Conservation (phyloP, 345 rosid genomes). For the Eucalyptus coolabah region DNA sequence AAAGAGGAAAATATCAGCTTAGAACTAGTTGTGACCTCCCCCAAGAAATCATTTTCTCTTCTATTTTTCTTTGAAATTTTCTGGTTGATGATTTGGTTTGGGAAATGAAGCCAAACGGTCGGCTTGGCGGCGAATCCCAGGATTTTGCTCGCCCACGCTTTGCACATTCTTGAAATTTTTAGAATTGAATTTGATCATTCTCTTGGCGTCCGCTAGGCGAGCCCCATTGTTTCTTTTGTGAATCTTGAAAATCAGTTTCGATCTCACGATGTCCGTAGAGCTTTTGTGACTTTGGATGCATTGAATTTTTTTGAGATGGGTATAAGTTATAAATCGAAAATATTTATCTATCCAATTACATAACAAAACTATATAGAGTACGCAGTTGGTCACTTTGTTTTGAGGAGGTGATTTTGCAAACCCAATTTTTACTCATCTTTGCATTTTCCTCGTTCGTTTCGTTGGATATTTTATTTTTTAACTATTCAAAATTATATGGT, state of each 20-base stretch:
- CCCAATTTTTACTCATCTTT: neutral
- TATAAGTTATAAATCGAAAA: neutral
- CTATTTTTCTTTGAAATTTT: neutral
- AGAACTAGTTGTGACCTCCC: no score
- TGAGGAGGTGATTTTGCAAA: neutral
- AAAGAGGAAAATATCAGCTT: no score
- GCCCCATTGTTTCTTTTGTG: neutral
- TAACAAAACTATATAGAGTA: neutral
- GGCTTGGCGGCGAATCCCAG: neutral
- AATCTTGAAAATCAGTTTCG: neutral
- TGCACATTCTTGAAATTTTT: neutral
- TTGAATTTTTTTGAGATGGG: neutral
- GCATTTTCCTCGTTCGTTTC: neutral
- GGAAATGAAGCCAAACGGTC: neutral
- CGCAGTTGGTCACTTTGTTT: neutral
- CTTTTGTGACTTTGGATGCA: neutral
- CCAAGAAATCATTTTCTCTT: neutral
- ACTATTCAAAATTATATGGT: neutral
- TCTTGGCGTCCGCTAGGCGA: neutral
- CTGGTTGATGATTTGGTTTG: neutral
- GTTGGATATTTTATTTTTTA: neutral
- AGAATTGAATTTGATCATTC: neutral
- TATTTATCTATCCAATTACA: neutral
- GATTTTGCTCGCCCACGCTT: neutral
- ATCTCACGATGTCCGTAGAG: neutral